Evolutionary conservation across 2,329 filamentous ascomycete species (phyloP), one percentile per base, ranked within the genome.

Genomic region (Thelonectria olida): DNA sequence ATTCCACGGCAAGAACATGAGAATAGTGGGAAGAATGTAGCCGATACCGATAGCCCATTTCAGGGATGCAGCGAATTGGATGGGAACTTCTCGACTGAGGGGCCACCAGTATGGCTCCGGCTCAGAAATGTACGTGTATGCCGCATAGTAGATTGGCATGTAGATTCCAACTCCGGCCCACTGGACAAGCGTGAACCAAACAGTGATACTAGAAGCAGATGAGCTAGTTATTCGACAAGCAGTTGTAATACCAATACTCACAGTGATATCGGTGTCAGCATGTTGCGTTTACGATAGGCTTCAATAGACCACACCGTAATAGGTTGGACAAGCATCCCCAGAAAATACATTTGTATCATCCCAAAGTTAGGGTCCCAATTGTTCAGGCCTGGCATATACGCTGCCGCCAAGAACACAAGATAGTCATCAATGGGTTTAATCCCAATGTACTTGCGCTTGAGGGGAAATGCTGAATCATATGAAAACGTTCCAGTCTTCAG

Each of bases 71-170:
- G 60, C 59, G 17, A 27, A 45, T 27, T 56, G 47, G 8, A 48
- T 34, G 7, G 49, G 52, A 13, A 65, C 56, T 2, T 41, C 41
- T 25, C 61, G 45, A 17, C 42, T 54, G 4, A 58, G 49, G 1
- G 63, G 63, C 63, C 60, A 63, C 60, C 63, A 63, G 45, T 63
- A 58, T 1, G 55, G 51, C 38, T 63, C 60, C 2, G 36, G 28
- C 22, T 65, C 50, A 1, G 63, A 63, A 10, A 58, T 47, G 6
- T 31, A 50, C 2, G 61, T 58, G 20, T 63, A 63, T 2, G 41
- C 57, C 28, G 61, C 61, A n/a, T 56, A 65, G 23, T 63, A 65
- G 25, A 60, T 58, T 34, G 63, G 63, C 54, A 63, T 54, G 3
- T 54, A 39, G 34, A 55, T 53, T 4, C 49, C 54, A 23, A 63